Base-by-base conservation (phyloP, 23 red algal genomes). In the Agarophyton chilense region DNA sequence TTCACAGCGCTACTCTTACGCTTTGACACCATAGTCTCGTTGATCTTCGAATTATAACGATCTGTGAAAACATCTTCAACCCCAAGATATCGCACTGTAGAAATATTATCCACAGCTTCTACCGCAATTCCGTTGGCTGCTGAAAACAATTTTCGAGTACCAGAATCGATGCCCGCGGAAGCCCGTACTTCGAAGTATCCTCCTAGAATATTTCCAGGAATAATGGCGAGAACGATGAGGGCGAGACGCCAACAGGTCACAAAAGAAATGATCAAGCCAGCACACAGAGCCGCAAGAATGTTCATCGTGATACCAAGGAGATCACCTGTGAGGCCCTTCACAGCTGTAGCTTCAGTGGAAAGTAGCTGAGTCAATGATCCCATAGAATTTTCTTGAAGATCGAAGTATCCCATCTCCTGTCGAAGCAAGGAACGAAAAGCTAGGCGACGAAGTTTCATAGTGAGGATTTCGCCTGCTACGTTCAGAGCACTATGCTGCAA, bases 391-490 rank as follows among this genome's bases (percentile, higher is more conserved):
- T 95, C 73, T 43, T 87, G 68, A 32, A 60, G 43, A 52, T 97
- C 95, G 54, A 97, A 97, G 68, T 79, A 97, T 9, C 84, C 89
- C 78, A 97, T 82, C 29, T 97, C 96, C 40, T 98, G 96, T 58
- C 51, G 77, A 29, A 98, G 51, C 29, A 98, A 42, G 26, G 87
- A 72, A 56, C 80, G 53, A 72, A 98, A 95, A 10, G 88, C 67
- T 32, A 62, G 51, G 4, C 64, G 75, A 26, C 96, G 82, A 49
- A 98, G 79, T 32, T 94, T 88, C 24, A 77, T 76, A 5, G 96
- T 90, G 42, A 98, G 72, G 9, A 78, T 77, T 77, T 98, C 96
- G 32, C 96, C 92, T 10, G 87, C 49, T 55, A 95, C 78, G 45
- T 92, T 88, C 47, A 98, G 82, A 11, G 88, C 33, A 42, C 63